Evolutionary conservation across 148 eudicot species (phyloP).

Genomic region (Camellia granthamiana): DNA sequence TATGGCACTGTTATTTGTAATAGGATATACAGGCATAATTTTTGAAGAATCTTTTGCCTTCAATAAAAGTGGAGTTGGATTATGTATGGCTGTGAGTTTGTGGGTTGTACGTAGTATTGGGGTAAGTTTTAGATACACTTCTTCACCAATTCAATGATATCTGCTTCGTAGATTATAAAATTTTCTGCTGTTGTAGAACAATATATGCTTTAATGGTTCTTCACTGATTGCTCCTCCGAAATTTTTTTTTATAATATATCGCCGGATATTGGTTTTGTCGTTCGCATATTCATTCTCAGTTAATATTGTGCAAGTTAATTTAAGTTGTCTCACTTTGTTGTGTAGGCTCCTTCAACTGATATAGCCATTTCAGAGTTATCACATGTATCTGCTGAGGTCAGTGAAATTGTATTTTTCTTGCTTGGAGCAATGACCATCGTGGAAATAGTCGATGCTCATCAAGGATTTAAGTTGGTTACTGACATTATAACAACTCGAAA

Average conservation of each 20-base stretch:
- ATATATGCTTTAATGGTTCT: too few relatives aligned
- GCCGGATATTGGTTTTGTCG: background rate
- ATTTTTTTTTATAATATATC: too few relatives aligned
- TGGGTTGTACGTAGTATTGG: constrained; percentile 92
- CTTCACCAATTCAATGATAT: background rate
- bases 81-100: constrained; percentile 92
- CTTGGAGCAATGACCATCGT: constrained; percentile 99
- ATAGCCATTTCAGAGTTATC: constrained; percentile 78
- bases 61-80: constrained; percentile 98
- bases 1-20: constrained; percentile 80
- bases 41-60: constrained; percentile 96
- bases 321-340: constrained; percentile 12
- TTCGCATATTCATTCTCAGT: background rate
- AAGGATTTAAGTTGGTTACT: constrained; percentile 90
- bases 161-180: too few relatives aligned
- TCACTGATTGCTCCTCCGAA: too few relatives aligned
- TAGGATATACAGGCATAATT: constrained; percentile 89
- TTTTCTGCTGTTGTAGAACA: too few relatives aligned
- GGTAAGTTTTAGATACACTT: constrained; percentile 41
- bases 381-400: constrained; percentile 96
- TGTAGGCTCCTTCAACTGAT: constrained; percentile 94
- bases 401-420: constrained; percentile 95
- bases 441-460: constrained; percentile 98
- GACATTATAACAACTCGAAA: constrained; percentile 95
- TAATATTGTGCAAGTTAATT: background rate